Evolutionary conservation across 164 flowering plant genomes (phyloP).

Genomic region (Aristolochia contorta): DNA sequence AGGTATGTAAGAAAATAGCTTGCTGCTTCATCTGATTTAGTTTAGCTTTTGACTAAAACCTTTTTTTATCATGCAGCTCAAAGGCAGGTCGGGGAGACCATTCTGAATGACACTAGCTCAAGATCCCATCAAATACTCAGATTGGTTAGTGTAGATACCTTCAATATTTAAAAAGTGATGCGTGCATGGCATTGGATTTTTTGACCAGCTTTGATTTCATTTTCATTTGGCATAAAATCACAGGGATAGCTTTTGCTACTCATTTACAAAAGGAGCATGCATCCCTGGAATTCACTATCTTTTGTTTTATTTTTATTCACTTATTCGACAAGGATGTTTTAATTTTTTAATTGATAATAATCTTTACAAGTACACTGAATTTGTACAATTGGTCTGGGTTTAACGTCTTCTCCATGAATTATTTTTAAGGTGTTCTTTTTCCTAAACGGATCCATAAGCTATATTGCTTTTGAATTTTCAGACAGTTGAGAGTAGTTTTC

Average conservation of each 20-base stretch:
- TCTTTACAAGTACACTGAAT: no score
- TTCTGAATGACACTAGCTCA: constrained; percentile 86
- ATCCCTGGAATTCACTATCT: no score
- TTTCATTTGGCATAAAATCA: no score
- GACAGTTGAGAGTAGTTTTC: constrained; percentile 85
- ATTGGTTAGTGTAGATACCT: constrained; percentile 36
- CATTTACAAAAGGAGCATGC: background rate
- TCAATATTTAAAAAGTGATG: no score
- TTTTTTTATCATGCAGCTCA: constrained; percentile 46
- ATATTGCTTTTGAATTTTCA: constrained; percentile 17
- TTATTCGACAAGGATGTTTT: no score
- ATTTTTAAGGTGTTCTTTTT: no score
- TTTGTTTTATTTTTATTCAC: no score
- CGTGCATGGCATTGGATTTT: no score
- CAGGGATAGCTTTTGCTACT: background rate
- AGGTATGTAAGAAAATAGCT: constrained; percentile 36
- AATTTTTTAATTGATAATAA: no score
- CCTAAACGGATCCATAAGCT: background rate
- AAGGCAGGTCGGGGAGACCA: constrained; percentile 82
- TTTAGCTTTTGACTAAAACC: background rate
- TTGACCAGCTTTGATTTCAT: no score
- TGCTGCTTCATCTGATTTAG: background rate
- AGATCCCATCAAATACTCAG: constrained; percentile 96
- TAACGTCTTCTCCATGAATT: no score
- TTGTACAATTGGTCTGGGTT: no score